Evolutionary conservation across 768 basidiomycete genomes (phyloP).

Genomic region (Gautieria morchelliformis): DNA sequence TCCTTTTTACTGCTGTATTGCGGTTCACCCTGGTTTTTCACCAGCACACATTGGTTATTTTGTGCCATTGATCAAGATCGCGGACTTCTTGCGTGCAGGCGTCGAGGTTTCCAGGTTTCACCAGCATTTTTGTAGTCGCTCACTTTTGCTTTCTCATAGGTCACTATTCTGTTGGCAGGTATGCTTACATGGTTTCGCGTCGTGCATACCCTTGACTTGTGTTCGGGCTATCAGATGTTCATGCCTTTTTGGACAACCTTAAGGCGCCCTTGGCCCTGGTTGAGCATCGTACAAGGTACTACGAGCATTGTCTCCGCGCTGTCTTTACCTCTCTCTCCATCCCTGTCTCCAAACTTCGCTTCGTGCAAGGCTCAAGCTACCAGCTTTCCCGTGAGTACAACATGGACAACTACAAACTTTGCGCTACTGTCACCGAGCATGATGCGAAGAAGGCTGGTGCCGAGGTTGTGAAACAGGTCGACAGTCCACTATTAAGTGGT

Average conservation of each 20-base stretch:
- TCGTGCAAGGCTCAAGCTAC: slow-evolving; percentile 88
- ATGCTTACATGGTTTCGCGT: slow-evolving; percentile 8
- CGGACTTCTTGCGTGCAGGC: slow-evolving; percentile 90
- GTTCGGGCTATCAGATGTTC: slow-evolving; percentile 52
- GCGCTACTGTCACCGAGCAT: slow-evolving; percentile 87
- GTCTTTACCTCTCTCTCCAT: slow-evolving; percentile 88
- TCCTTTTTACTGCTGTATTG: neutral
- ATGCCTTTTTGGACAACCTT: slow-evolving; percentile 95
- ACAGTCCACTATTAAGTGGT: slow-evolving; percentile 83
- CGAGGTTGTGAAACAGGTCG: slow-evolving; percentile 97
- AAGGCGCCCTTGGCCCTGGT: slow-evolving; percentile 95
- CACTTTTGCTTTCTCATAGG: slow-evolving; percentile 26
- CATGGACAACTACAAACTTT: slow-evolving; percentile 88
- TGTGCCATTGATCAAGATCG: slow-evolving; percentile 88
- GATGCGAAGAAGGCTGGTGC: slow-evolving; percentile 98
- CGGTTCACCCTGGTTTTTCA: neutral
- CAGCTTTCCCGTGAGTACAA: slow-evolving; percentile 89
- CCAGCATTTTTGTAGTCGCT: neutral
- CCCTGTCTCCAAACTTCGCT: slow-evolving; percentile 71
- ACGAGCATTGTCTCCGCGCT: slow-evolving; percentile 68
- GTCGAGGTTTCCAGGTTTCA: slow-evolving; percentile 50
- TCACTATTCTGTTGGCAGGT: slow-evolving; percentile 78
- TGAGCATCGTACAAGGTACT: slow-evolving; percentile 80
- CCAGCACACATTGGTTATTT: slow-evolving; percentile 97
- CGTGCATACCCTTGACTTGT: neutral